Conservation (phyloP, 768 basidiomycete species). For the Leccinum disarticulatum region DNA sequence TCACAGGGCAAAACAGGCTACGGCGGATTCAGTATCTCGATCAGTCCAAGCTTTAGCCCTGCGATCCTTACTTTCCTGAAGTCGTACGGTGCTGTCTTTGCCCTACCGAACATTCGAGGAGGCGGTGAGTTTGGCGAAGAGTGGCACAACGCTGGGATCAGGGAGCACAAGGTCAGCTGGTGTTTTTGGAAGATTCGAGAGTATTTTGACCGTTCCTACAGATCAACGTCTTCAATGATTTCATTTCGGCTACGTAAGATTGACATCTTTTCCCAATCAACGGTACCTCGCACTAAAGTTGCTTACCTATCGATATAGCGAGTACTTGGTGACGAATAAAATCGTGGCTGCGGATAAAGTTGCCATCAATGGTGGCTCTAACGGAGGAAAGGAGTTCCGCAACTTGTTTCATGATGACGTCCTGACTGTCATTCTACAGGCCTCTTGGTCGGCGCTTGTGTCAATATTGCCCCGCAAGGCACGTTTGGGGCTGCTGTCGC, state of each 20-base stretch:
- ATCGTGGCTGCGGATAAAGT: constrained; percentile 69
- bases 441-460: constrained; percentile 79
- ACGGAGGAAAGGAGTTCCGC: constrained; percentile 56
- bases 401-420: background rate
- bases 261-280: background rate
- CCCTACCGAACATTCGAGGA: constrained; percentile 59
- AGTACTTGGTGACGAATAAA: constrained; percentile 72
- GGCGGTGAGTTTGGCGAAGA: constrained; percentile 81
- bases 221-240: constrained; percentile 80
- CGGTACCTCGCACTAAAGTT: background rate
- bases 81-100: constrained; percentile 66
- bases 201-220: constrained; percentile 24
- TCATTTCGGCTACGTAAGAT: constrained; percentile 75
- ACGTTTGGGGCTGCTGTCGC: constrained; percentile 76
- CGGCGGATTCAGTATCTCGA: constrained; percentile 76
- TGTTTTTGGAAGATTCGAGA: constrained; percentile 1
- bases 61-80: constrained; percentile 72
- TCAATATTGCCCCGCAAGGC: constrained; percentile 75
- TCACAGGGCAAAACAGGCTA: constrained; percentile 48
- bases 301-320: constrained; percentile 36
- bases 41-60: constrained; percentile 72
- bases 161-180: constrained; percentile 60
- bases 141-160: constrained; percentile 77
- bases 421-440: constrained; percentile 39
- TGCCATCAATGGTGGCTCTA: constrained; percentile 76